These are phyloP conservation scores for Cystofilobasidium bisporidii DNA, from an alignment of 768 basidiomycete species.

Conservation along the genomic window DNA sequence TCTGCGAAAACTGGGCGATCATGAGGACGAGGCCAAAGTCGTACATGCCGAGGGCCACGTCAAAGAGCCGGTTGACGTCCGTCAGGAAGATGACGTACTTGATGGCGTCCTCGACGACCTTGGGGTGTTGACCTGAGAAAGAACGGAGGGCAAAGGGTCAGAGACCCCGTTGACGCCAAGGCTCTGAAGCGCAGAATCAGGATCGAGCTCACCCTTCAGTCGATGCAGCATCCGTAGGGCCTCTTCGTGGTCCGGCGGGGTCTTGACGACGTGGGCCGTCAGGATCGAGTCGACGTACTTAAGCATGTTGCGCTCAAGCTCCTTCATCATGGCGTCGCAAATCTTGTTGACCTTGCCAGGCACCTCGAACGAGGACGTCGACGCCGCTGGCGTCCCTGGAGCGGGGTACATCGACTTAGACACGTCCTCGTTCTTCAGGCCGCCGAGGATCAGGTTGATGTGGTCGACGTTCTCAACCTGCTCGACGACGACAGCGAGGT, in stretches of 20 bases:
- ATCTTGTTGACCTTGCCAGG: slow-evolving; percentile 56
- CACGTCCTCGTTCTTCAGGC: slow-evolving; percentile 51
- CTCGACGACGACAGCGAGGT: slow-evolving; percentile 60
- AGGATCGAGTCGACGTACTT: slow-evolving; percentile 83
- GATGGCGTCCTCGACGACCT: slow-evolving; percentile 86
- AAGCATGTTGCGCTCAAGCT: slow-evolving; percentile 64
- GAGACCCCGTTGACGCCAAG: not conserved
- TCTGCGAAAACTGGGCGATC: slow-evolving; percentile 94
- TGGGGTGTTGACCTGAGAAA: slow-evolving; percentile 51
- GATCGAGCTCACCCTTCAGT: slow-evolving; percentile 54
- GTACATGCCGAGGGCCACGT: slow-evolving; percentile 96
- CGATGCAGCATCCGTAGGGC: slow-evolving; percentile 64
- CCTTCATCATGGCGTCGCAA: slow-evolving; percentile 64
- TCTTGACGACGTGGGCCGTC: slow-evolving; percentile 85
- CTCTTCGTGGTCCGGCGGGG: slow-evolving; percentile 80
- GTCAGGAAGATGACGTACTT: slow-evolving; percentile 98
- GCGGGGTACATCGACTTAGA: slow-evolving; percentile 36
- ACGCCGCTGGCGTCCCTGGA: not conserved
- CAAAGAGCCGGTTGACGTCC: slow-evolving; percentile 80
- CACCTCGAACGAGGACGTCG: slow-evolving; percentile 45
- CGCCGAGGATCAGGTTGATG: slow-evolving; percentile 82
- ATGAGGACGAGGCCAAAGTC: slow-evolving; percentile 91
- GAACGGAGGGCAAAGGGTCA: not conserved
- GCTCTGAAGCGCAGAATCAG: no score
- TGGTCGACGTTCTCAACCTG: slow-evolving; percentile 85